A percentile compares a stretch with the other conserved stretches of the same genome.
phyloP scores from a whole-genome alignment of 148 eudicot species.

The Tetragonia tetragonoides region DNA sequence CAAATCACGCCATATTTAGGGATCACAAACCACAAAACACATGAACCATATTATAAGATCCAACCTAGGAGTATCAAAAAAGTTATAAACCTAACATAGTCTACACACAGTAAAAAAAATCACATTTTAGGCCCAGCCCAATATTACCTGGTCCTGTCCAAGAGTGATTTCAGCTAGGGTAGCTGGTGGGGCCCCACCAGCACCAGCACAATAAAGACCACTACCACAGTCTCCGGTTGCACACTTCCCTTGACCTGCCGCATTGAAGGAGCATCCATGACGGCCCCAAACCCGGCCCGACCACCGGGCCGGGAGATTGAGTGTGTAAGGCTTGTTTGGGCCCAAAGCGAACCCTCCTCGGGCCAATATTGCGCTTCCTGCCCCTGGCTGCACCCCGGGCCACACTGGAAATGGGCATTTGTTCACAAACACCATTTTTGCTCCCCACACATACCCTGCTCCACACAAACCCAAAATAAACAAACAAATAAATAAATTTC shows the following conservation, averaged over 20 bases:
- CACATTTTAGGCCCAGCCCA: not conserved
- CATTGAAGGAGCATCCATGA: conserved; percentile 73
- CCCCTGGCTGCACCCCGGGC: conserved; percentile 88
- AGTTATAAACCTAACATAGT: not conserved
- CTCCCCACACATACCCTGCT: conserved; percentile 46
- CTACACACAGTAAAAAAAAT: not conserved
- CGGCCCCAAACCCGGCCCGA: conserved; percentile 97
- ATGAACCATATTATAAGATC: not conserved
- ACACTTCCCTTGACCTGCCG: conserved; percentile 65
- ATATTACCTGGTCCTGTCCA: conserved; percentile 47
- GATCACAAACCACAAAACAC: not conserved
- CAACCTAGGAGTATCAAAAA: not conserved
- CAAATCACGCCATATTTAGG: not conserved
- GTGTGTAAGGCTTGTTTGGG: conserved; percentile 44
- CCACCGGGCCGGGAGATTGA: conserved; percentile 68
- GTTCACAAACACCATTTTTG: conserved; percentile 69
- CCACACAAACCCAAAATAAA: not conserved
- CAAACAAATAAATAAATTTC: not conserved
- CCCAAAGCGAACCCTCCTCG: conserved; percentile 78
- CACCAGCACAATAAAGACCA: conserved; percentile 68
- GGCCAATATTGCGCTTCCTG: conserved; percentile 67
- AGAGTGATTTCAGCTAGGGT: conserved; percentile 89
- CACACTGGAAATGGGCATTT: conserved; percentile 76
- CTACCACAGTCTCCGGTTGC: conserved; percentile 97
- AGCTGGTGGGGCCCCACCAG: conserved; percentile 91